A percentile compares a stretch with the other conserved stretches of the same genome.
Conservation (phyloP, 768 basidiomycete genomes). For the Mycena galopus region DNA sequence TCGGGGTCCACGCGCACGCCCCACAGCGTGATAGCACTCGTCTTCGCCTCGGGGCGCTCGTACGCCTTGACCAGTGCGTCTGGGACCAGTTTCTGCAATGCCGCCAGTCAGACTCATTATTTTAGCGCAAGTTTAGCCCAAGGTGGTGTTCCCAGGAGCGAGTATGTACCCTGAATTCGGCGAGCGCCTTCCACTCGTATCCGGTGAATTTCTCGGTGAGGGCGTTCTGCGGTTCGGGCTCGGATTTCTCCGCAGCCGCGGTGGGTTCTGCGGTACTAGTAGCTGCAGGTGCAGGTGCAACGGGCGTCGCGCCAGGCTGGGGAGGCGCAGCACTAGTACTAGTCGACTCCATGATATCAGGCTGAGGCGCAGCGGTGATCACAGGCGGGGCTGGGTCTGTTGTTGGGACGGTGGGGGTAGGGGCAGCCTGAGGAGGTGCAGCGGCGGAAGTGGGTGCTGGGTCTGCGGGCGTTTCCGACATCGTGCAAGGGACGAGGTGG, state of each 20-base stretch:
- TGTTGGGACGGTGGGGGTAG: slow-evolving; percentile 21
- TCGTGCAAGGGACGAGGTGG: slow-evolving; percentile 22
- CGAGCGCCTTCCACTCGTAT: slow-evolving; percentile 79
- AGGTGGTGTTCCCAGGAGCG: background rate
- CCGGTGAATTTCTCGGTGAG: slow-evolving; percentile 79
- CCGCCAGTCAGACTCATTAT: slow-evolving; percentile 41
- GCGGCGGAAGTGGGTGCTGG: slow-evolving; percentile 20
- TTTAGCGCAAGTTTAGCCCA: too few relatives aligned
- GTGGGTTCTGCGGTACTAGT: slow-evolving; percentile 8
- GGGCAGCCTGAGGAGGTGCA: background rate
- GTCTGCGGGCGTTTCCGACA: slow-evolving; percentile 31
- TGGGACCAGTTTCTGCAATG: slow-evolving; percentile 51
- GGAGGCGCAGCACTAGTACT: slow-evolving; percentile 31
- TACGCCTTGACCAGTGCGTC: slow-evolving; percentile 56
- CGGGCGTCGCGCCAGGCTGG: slow-evolving; percentile 30
- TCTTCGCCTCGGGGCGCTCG: slow-evolving; percentile 65
- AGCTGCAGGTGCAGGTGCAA: slow-evolving; percentile 18
- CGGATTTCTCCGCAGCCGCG: slow-evolving; percentile 8
- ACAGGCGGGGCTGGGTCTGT: slow-evolving; percentile 23
- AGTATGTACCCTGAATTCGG: slow-evolving; percentile 69
- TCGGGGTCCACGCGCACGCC: slow-evolving; percentile 76
- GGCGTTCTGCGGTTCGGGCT: slow-evolving; percentile 72
- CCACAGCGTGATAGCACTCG: slow-evolving; percentile 73
- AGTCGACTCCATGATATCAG: too few relatives aligned
- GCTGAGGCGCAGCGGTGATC: slow-evolving; percentile 11